These are phyloP conservation scores for Goniomonas avonlea DNA, from an alignment of 78 protist species.

Conservation along the genomic window DNA sequence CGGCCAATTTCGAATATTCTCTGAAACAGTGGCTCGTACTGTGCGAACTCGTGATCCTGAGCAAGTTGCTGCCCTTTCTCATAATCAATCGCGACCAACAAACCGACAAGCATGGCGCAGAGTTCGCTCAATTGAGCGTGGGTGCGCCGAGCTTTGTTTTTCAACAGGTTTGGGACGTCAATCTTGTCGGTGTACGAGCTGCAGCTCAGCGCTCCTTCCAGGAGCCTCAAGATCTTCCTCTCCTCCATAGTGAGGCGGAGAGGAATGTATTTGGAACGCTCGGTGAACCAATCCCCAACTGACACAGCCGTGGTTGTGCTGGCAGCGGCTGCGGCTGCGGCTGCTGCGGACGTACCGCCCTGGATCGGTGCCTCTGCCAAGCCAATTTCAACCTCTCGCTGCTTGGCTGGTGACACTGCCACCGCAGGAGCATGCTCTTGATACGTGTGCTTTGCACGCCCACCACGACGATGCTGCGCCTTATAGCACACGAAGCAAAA, in stretches of 20 bases:
- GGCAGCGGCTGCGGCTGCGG: too few relatives aligned
- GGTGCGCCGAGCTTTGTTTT: neutral
- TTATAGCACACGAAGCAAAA: too few relatives aligned
- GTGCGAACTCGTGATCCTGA: conserved; percentile 52
- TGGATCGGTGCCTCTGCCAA: too few relatives aligned
- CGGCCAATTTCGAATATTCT: conserved; percentile 63
- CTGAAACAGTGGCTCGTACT: conserved; percentile 51
- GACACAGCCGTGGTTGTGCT: too few relatives aligned
- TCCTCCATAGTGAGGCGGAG: conserved; percentile 51
- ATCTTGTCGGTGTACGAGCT: conserved; percentile 73
- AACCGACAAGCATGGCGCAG: conserved; percentile 60
- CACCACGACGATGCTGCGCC: too few relatives aligned
- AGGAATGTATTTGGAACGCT: conserved; percentile 53
- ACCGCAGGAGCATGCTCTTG: too few relatives aligned
- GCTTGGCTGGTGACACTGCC: too few relatives aligned
- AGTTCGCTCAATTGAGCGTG: conserved; percentile 37
- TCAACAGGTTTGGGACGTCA: neutral
- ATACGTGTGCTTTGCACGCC: too few relatives aligned
- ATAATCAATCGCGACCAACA: conserved; percentile 62
- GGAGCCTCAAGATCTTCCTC: conserved; percentile 54
- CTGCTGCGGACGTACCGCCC: too few relatives aligned
- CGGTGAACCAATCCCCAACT: neutral
- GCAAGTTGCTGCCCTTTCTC: conserved; percentile 54
- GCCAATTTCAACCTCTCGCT: too few relatives aligned
- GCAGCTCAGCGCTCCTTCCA: conserved; percentile 66